Evolutionary conservation across 257 asterid species (phyloP), one percentile per base, ranked within the genome.

Genomic region (Nicotiana tomentosiformis): DNA sequence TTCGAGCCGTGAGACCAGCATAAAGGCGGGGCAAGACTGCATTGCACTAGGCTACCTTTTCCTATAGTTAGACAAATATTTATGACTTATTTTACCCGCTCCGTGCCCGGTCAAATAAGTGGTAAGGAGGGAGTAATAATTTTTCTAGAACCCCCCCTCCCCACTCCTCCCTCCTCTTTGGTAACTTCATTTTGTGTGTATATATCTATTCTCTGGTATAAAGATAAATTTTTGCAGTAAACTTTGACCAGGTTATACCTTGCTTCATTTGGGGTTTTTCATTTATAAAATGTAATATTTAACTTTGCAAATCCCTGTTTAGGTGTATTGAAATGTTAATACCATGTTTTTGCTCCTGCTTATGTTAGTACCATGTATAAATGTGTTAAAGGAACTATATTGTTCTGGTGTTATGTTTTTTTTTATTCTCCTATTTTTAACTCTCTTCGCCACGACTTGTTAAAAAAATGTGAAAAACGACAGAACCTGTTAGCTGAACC

Each of bases 151-250:
- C 4, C 39, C 16, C 16, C 26, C 65, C 5, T 12, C 23, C 10
- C 29, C 29, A 0, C 30, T 6, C 66, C 33, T 12, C 10, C 0
- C 16, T 5, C 5, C 4, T 0, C 18, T 29, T 10, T 43, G 18
- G 53, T 61, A 61, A 57, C 68, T 78, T n/a, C 29, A 61, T 60
- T 78, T 37, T 4, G 82, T 79, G 82, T 79, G 33, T 39, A 39
- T 20, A 12, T 80, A 66, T 23, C 58, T 72, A 46, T 46, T 72
- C 26, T 46, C 4, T 72, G 78, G 23, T 0, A 43, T 70, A 70
- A 20, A 20, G 0, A 39, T n/a, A 10, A 70, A 0, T 5, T 43
- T 10, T 11, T 43, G 77, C 56, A 18, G 18, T 37, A 0, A 69
- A 69, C 56, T 69, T 69, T 69, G 77, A 69, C 23, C 61, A 7